Conservation (phyloP, 441 rosid genomes). For the Bocquillonia castaneifolia region DNA sequence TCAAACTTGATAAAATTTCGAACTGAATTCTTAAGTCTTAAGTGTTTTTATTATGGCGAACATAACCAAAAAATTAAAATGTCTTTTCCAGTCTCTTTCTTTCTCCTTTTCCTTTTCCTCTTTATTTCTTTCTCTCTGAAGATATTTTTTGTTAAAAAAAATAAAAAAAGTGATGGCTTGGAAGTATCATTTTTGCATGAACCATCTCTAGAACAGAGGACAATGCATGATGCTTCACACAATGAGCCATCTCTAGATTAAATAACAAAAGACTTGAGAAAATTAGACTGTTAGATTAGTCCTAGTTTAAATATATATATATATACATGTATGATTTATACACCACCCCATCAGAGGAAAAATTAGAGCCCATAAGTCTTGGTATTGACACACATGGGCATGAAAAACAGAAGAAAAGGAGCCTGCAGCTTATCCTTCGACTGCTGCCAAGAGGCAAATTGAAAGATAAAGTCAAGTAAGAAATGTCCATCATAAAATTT, state of each 20-base stretch:
- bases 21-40: too few species aligned
- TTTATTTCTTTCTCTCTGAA: too few species aligned
- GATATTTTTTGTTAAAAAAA: too few species aligned
- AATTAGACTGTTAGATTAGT: background rate
- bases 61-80: too few species aligned
- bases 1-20: too few species aligned
- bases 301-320: background rate
- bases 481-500: background rate
- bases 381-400: background rate
- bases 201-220: background rate
- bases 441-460: conserved; percentile 13
- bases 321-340: background rate
- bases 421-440: background rate
- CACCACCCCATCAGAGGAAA: background rate
- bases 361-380: background rate
- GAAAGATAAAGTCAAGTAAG: conserved; percentile 5
- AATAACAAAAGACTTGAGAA: background rate
- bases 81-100: too few species aligned
- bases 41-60: too few species aligned
- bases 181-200: background rate
- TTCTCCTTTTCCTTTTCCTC: too few species aligned
- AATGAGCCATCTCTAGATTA: background rate
- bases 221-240: background rate
- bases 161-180: background rate
- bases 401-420: background rate